Conservation (phyloP, 495 filamentous ascomycete genomes). For the Glarea lozoyensis region DNA sequence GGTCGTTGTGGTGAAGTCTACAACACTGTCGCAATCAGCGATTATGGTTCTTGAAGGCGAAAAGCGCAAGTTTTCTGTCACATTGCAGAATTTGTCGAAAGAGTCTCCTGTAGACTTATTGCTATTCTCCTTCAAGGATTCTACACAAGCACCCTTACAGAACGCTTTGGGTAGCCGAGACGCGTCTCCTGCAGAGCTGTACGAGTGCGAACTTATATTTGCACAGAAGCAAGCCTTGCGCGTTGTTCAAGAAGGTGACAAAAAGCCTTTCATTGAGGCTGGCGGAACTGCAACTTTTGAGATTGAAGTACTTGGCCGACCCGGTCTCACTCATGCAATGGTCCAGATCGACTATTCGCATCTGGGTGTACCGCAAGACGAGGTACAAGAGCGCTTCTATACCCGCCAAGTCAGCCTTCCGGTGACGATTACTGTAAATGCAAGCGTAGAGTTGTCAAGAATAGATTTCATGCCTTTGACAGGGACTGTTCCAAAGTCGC, state of each 20-base stretch:
- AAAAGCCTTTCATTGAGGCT: slow-evolving; percentile 53
- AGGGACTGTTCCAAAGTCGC: slow-evolving; percentile 35
- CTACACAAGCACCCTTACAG: slow-evolving; percentile 68
- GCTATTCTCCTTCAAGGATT: slow-evolving; percentile 83
- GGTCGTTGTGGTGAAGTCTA: slow-evolving; percentile 60
- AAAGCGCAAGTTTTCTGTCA: slow-evolving; percentile 64
- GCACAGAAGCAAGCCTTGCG: slow-evolving; percentile 65
- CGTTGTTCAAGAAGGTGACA: slow-evolving; percentile 45
- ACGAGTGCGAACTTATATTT: slow-evolving; percentile 75
- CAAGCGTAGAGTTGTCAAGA: slow-evolving; percentile 69
- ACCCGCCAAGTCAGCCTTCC: slow-evolving; percentile 77
- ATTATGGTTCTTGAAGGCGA: slow-evolving; percentile 91
- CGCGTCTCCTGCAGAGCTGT: slow-evolving; percentile 64
- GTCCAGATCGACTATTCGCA: slow-evolving; percentile 80
- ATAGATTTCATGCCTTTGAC: slow-evolving; percentile 71
- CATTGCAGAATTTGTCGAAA: slow-evolving; percentile 65
- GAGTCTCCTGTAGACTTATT: slow-evolving; percentile 71
- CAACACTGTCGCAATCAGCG: slow-evolving; percentile 74
- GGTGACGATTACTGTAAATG: slow-evolving; percentile 83
- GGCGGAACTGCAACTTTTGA: slow-evolving; percentile 65
- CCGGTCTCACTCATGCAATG: slow-evolving; percentile 70
- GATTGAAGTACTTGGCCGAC: slow-evolving; percentile 76
- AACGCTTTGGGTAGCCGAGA: slow-evolving; percentile 66
- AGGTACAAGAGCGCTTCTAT: slow-evolving; percentile 62
- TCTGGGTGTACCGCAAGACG: slow-evolving; percentile 52